These are phyloP conservation scores for Lactarius evosmus DNA, from an alignment of 768 basidiomycete species.

Conservation along the genomic window DNA sequence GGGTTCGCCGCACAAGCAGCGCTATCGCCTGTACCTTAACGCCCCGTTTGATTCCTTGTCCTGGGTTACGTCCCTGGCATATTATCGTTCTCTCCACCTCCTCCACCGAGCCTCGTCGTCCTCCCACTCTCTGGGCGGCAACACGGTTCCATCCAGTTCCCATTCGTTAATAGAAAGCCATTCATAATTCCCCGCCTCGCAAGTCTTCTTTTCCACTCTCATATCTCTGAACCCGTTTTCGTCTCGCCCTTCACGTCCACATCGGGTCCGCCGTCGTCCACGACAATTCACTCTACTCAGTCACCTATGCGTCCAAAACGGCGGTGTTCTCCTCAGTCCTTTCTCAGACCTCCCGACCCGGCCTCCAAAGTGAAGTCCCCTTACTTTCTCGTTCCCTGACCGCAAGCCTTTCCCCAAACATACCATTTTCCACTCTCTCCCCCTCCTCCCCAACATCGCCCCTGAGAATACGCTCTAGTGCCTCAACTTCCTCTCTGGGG, in stretches of 20 bases:
- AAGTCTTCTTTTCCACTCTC: slow-evolving; percentile 9
- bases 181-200: slow-evolving; percentile 8
- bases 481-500: slow-evolving; percentile 17
- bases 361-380: slow-evolving; percentile 7
- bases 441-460: slow-evolving; percentile 6
- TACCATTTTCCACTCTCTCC: slow-evolving; percentile 9
- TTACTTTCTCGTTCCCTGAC: slow-evolving; percentile 19
- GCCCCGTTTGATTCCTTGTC: slow-evolving; percentile 4
- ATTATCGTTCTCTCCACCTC: slow-evolving; percentile 20
- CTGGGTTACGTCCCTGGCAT: slow-evolving; percentile 3
- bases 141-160: neutral
- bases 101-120: slow-evolving; percentile 9
- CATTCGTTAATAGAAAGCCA: slow-evolving; percentile 5
- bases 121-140: slow-evolving; percentile 6
- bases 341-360: slow-evolving; percentile 14
- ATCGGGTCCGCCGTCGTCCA: slow-evolving; percentile 6
- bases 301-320: slow-evolving; percentile 20
- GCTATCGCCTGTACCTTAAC: neutral
- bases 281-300: slow-evolving; percentile 2
- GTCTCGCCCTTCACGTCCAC: slow-evolving; percentile 7
- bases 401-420: slow-evolving; percentile 16
- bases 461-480: slow-evolving; percentile 24
- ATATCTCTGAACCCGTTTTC: slow-evolving; percentile 24
- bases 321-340: slow-evolving; percentile 22
- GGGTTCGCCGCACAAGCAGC: no score